phyloP scores from a whole-genome alignment of 139 green algal species.

The Dunaliella primolecta region DNA sequence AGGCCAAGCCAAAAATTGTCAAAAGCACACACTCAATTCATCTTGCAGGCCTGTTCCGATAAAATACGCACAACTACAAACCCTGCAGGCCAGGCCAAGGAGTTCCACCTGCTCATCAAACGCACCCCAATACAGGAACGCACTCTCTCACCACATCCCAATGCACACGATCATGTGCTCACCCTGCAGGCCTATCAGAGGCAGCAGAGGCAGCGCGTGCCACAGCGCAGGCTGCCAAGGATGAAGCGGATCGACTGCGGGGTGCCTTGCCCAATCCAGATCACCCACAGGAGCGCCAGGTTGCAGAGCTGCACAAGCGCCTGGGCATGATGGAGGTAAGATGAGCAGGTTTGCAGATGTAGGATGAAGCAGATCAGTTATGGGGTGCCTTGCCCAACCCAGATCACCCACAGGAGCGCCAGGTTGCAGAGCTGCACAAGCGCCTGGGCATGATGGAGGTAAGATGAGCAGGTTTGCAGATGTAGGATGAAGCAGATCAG shows the following conservation, averaged over 20 bases:
- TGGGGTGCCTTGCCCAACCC: background rate
- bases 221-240: constrained; percentile 2
- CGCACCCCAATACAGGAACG: background rate
- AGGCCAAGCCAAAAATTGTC: no score
- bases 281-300: background rate
- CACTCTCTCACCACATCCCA: constrained; percentile 17
- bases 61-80: no score
- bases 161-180: no score
- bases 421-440: background rate
- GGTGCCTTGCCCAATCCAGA: background rate
- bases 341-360: background rate
- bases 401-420: background rate
- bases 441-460: background rate
- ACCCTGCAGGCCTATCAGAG: constrained; percentile 26
- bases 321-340: background rate
- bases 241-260: background rate
- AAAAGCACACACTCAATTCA: background rate
- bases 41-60: no score
- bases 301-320: background rate
- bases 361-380: background rate
- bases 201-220: constrained; percentile 16
- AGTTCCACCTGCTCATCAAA: no score
- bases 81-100: no score
- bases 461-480: background rate
- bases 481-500: background rate